Percentiles rank a stretch among this genome's conserved stretches.
Evolutionary conservation across 768 basidiomycete species (phyloP).

Genomic region (Boletus sp.): DNA sequence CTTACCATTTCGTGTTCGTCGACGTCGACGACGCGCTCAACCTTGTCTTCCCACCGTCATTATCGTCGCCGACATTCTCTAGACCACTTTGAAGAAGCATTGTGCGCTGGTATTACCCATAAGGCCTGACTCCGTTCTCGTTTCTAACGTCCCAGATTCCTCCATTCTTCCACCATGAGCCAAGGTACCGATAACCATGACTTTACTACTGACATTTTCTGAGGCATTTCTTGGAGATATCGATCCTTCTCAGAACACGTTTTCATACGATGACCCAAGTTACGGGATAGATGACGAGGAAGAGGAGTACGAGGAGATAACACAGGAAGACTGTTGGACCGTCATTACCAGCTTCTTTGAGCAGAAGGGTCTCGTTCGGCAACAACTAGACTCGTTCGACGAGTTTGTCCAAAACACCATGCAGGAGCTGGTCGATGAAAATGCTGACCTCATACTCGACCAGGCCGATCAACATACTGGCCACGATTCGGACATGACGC

Average conservation of each 20-base stretch:
- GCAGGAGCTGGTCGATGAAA: slow-evolving; percentile 99
- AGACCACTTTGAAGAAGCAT: neutral
- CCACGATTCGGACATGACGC: slow-evolving; percentile 73
- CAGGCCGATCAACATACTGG: slow-evolving; percentile 97
- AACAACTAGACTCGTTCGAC: slow-evolving; percentile 97
- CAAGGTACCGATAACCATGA: slow-evolving; percentile 28
- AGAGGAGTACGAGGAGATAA: slow-evolving; percentile 71
- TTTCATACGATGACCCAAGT: slow-evolving; percentile 58
- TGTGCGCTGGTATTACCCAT: neutral
- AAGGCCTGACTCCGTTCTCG: neutral
- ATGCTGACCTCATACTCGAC: slow-evolving; percentile 90
- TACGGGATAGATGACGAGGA: slow-evolving; percentile 54
- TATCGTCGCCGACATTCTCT: neutral
- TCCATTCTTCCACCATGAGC: slow-evolving; percentile 20
- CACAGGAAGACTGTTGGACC: slow-evolving; percentile 92
- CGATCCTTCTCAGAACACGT: slow-evolving; percentile 42
- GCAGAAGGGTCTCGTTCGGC: slow-evolving; percentile 94
- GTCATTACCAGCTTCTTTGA: slow-evolving; percentile 97
- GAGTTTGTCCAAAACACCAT: slow-evolving; percentile 99
- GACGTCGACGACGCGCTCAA: slow-evolving; percentile 18
- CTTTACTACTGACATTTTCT: slow-evolving; percentile 28
- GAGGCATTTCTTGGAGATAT: slow-evolving; percentile 43
- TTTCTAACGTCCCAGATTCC: neutral
- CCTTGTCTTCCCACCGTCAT: slow-evolving; percentile 14
- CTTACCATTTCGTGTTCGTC: slow-evolving; percentile 24